Evolutionary conservation across 371 early-diverging fungal genomes (phyloP).

Genomic region (Syncephalis plumigaleata): DNA sequence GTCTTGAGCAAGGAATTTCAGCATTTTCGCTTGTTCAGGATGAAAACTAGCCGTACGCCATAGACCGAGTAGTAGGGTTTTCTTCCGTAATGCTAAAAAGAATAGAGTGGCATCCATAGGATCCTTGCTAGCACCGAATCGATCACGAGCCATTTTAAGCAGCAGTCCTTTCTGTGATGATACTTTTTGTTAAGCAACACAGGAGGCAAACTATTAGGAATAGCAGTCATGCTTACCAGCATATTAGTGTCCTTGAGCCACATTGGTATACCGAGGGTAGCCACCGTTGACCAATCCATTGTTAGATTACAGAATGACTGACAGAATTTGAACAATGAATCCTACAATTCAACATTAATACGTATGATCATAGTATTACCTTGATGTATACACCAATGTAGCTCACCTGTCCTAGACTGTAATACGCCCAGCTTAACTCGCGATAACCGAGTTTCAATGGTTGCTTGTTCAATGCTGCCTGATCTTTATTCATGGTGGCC

Average conservation of each 20-base stretch:
- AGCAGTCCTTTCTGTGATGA: constrained; percentile 30
- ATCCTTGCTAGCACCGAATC: constrained; percentile 59
- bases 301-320: neutral
- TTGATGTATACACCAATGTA: neutral
- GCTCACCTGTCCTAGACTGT: constrained; percentile 71
- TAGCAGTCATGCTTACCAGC: neutral
- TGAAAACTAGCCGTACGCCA: constrained; percentile 77
- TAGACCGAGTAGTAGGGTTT: constrained; percentile 64
- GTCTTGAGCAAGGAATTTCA: constrained; percentile 76
- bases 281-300: neutral
- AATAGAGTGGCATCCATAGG: constrained; percentile 70
- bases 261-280: neutral
- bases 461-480: constrained; percentile 15
- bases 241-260: neutral
- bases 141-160: constrained; percentile 62
- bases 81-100: constrained; percentile 74
- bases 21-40: constrained; percentile 74
- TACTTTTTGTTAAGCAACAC: constrained; percentile 20
- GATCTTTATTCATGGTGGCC: constrained; percentile 39
- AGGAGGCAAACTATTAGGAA: neutral
- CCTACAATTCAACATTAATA: neutral
- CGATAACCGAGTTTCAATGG: constrained; percentile 30
- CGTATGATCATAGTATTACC: neutral
- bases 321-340: neutral
- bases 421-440: constrained; percentile 74